These are phyloP conservation scores for Vanrija humicola DNA, from an alignment of 1,284 basidiomycete genomes.

Conservation along the genomic window DNA sequence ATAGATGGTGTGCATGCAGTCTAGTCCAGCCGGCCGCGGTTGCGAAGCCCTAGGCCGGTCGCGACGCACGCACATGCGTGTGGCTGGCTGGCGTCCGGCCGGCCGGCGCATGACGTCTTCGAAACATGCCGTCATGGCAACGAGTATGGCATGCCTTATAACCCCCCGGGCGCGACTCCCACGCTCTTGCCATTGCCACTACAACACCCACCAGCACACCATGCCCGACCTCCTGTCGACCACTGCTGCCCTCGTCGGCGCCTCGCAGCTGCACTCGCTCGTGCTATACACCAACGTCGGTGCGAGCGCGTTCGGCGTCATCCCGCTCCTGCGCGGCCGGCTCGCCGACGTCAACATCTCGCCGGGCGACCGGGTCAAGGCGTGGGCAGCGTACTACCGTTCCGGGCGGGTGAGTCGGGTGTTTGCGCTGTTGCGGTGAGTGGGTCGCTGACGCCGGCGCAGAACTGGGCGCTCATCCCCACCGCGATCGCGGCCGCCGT, in stretches of 20 bases:
- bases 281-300: constrained; percentile 25
- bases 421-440: not conserved
- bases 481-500: constrained; percentile 8
- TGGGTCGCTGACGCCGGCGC: constrained; percentile 5
- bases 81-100: too few species aligned
- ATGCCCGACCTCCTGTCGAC: constrained; percentile 12
- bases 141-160: too few species aligned
- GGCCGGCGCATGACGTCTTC: too few species aligned
- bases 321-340: constrained; percentile 22
- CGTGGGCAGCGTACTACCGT: constrained; percentile 17
- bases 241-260: constrained; percentile 22
- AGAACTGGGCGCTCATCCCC: constrained; percentile 5
- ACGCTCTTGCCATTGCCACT: too few species aligned
- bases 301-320: constrained; percentile 19
- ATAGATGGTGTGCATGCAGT: too few species aligned
- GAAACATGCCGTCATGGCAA: too few species aligned
- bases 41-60: too few species aligned
- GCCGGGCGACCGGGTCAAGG: constrained; percentile 9
- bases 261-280: constrained; percentile 19
- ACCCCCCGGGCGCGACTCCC: too few species aligned
- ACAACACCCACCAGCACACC: too few species aligned
- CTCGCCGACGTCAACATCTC: constrained; percentile 4
- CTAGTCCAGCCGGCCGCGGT: too few species aligned
- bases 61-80: too few species aligned
- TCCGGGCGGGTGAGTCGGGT: constrained; percentile 17